Percentiles rank a stretch among this genome's conserved stretches.
Conservation (phyloP, 345 rosid genomes). For the Pistacia integerrima region DNA sequence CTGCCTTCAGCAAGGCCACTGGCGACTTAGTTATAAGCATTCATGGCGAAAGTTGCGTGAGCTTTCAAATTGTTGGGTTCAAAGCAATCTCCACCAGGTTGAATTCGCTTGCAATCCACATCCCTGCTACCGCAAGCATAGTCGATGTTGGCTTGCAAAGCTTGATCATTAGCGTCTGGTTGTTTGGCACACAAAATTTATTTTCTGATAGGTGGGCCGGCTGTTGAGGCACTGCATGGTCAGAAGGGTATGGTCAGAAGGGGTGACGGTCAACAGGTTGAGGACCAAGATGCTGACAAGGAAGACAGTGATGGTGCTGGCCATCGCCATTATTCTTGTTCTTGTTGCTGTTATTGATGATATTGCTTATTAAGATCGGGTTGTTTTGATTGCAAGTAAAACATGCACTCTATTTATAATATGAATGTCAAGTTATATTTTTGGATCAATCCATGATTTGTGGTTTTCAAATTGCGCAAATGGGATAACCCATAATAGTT, state of each 20-base stretch:
- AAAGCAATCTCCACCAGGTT: neutral
- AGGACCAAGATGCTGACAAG: too few species aligned
- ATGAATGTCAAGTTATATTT: too few species aligned
- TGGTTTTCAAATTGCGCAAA: too few species aligned
- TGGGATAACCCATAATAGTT: too few species aligned
- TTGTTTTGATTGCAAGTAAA: too few species aligned
- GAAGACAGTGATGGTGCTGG: neutral
- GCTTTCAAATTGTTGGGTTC: neutral
- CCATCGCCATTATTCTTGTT: too few species aligned
- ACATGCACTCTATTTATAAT: too few species aligned
- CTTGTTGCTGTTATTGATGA: too few species aligned
- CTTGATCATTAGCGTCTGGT: conserved; percentile 35
- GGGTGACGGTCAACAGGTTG: neutral
- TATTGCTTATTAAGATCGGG: too few species aligned
- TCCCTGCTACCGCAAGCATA: conserved; percentile 48
- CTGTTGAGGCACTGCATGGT: too few species aligned
- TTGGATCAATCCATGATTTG: too few species aligned
- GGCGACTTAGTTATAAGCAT: neutral
- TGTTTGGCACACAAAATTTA: conserved; percentile 62
- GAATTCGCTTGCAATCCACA: neutral
- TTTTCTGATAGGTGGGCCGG: conserved; percentile 7
- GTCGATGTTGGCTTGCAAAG: conserved; percentile 58
- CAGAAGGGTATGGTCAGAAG: neutral
- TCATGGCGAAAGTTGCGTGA: conserved; percentile 2
- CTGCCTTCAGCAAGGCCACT: neutral